phyloP scores from a whole-genome alignment of 805 yeast genomes.

The Yamadazyma paraphyllophila region DNA sequence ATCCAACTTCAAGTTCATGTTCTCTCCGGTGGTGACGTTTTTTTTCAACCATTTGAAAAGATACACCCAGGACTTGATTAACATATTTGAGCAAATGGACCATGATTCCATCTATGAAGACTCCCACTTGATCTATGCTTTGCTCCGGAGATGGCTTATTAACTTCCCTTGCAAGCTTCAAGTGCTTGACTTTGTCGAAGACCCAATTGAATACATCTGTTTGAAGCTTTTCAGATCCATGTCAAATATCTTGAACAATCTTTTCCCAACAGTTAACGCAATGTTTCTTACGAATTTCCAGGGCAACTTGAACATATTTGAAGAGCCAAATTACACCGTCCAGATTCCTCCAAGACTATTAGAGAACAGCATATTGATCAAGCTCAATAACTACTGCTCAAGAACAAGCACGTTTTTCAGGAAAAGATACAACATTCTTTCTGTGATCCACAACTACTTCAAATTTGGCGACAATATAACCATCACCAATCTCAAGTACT shows the following conservation, averaged over 20 bases:
- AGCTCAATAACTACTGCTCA: conserved; percentile 13
- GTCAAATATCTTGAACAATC: conserved; percentile 17
- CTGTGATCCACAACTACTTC: conserved; percentile 18
- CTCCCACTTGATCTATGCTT: conserved; percentile 13
- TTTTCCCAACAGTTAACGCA: conserved; percentile 22
- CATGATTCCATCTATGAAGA: neutral
- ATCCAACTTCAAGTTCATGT: conserved; percentile 4
- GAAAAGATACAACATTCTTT: conserved; percentile 19
- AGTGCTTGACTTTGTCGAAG: conserved; percentile 9
- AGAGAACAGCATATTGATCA: conserved; percentile 9
- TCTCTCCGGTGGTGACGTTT: conserved; percentile 1
- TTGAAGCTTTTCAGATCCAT: conserved; percentile 16
- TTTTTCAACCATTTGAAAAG: conserved; percentile 5
- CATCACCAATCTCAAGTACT: conserved; percentile 9
- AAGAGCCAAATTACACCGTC: conserved; percentile 10
- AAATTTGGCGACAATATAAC: conserved; percentile 8
- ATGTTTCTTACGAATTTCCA: conserved; percentile 21
- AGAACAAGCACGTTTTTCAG: conserved; percentile 21
- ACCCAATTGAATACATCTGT: conserved; percentile 15
- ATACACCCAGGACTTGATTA: conserved; percentile 2
- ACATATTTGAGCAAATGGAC: conserved; percentile 6
- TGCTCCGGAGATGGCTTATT: conserved; percentile 22
- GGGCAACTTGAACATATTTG: conserved; percentile 20
- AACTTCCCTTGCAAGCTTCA: conserved; percentile 21
- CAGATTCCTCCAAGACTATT: conserved; percentile 1